Evolutionary conservation across 306 rosid genomes (phyloP), one percentile per base, ranked within the genome.

Genomic region (Quercus gilva): DNA sequence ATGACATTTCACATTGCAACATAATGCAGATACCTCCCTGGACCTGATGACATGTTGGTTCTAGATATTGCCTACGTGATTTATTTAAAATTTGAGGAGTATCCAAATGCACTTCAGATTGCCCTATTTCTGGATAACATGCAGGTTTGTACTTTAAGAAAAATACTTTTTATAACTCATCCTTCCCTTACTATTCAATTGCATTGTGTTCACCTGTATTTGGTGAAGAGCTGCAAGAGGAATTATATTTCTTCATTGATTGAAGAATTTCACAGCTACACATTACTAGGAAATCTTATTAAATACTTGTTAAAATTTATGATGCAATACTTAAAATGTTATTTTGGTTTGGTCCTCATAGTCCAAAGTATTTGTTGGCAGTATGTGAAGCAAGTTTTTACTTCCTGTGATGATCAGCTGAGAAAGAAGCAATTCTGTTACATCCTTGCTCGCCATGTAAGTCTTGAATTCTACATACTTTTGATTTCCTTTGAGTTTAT

Each of bases 361-460:
- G 86, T 58, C 71, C n/a, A 29, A 53, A 2, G 21, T 82, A 53
- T 79, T 19, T 81, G 74, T 67, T 80, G 76, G 85, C 98, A 96
- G 99, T 79, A 93, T 81, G 89, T 91, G 80, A 86, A 81, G 86
- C 91, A 89, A 69, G 82, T 93, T 57, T 96, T 91, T 69, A 83
- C 88, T 81, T 79, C 92, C 45, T 96, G 99, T 84, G 80, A 79
- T 25, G 94, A 92, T 87, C 65, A 87, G 81, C 85, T 71, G 64
- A 83, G 82, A 28, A 90, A 90, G 88, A 93, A 89, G 91, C 99
- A 96, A 52, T 89, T 96, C 53, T 93, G 98, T 80, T 96, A 96
- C 90, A 90, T 96, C 72, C 92, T 96, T 74, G 98, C 96, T 71
- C 96, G 92, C 23, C 98, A 96, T 74, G 99, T 93, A 85, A 89